A percentile compares a stretch with the other conserved stretches of the same genome.
Conservation (phyloP, 2,329 filamentous ascomycete genomes). For the Penicillium capsulatum region DNA sequence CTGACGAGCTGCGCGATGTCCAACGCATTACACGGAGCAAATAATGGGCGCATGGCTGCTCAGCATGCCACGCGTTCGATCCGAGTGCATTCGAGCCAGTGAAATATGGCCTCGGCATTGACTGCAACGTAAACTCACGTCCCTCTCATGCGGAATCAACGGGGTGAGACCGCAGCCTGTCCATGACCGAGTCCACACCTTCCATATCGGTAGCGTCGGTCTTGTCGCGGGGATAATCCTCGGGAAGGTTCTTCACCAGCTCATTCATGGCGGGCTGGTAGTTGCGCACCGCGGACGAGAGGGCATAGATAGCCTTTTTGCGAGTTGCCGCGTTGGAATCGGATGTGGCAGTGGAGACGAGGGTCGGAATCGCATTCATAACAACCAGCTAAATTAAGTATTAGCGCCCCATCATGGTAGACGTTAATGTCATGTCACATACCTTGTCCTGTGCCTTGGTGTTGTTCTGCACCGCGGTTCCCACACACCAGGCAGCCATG, state of each 20-base stretch:
- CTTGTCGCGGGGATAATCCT: conserved; percentile 55
- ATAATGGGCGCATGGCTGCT: too few relatives aligned
- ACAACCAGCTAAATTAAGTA: conserved; percentile 46
- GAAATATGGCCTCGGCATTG: too few relatives aligned
- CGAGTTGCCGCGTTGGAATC: conserved; percentile 62
- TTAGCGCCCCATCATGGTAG: neutral
- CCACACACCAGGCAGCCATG: conserved; percentile 91
- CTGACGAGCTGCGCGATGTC: too few relatives aligned
- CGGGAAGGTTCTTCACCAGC: conserved; percentile 63
- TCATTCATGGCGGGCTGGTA: conserved; percentile 71
- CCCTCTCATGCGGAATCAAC: conserved; percentile 26
- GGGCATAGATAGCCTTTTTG: conserved; percentile 82
- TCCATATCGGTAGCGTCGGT: conserved; percentile 88
- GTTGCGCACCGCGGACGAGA: conserved; percentile 82
- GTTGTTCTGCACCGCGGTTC: conserved; percentile 96
- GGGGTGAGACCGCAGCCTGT: conserved; percentile 54
- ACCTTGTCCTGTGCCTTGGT: conserved; percentile 72
- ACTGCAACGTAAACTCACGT: too few relatives aligned
- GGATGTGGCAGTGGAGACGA: conserved; percentile 62
- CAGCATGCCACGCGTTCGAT: too few relatives aligned
- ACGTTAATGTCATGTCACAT: conserved; percentile 19
- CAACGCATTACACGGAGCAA: too few relatives aligned
- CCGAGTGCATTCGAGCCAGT: too few relatives aligned
- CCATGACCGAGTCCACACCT: conserved; percentile 70
- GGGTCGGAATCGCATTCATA: conserved; percentile 62